Conservation (phyloP, 768 basidiomycete species). For the Boletus rubropictus region DNA sequence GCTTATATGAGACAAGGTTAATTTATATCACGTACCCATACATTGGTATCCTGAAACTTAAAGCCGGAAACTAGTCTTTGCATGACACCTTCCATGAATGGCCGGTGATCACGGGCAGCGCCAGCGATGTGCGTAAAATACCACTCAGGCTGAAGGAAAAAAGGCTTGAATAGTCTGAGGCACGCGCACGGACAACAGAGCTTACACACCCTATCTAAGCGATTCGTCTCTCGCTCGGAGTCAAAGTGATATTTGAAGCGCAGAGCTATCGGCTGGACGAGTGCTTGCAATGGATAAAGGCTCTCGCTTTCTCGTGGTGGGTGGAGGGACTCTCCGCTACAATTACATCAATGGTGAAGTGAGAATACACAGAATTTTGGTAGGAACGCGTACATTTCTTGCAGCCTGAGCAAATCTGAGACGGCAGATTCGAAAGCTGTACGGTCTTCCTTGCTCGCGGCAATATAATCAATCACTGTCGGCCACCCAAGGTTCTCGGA, state of each 20-base stretch:
- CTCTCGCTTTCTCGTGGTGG: constrained; percentile 37
- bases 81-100: constrained; percentile 71
- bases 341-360: constrained; percentile 4
- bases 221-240: constrained; percentile 77
- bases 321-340: constrained; percentile 51
- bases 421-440: constrained; percentile 73
- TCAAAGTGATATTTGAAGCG: constrained; percentile 97
- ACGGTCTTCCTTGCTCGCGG: constrained; percentile 45
- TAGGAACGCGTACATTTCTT: constrained; percentile 60
- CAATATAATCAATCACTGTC: constrained; percentile 56
- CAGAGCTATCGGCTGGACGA: constrained; percentile 75
- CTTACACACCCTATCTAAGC: constrained; percentile 74
- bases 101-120: constrained; percentile 74
- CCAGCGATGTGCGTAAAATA: constrained; percentile 91
- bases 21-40: constrained; percentile 52
- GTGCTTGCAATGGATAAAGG: constrained; percentile 78
- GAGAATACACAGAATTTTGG: not conserved
- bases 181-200: not conserved
- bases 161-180: not conserved
- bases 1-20: not conserved
- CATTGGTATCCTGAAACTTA: constrained; percentile 58
- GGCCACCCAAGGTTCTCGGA: constrained; percentile 88
- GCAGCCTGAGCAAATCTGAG: constrained; percentile 67
- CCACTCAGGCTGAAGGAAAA: constrained; percentile 78
- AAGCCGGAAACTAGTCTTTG: constrained; percentile 65